Evolutionary conservation across 345 rosid species (phyloP).

Genomic region (Laguncularia racemosa): DNA sequence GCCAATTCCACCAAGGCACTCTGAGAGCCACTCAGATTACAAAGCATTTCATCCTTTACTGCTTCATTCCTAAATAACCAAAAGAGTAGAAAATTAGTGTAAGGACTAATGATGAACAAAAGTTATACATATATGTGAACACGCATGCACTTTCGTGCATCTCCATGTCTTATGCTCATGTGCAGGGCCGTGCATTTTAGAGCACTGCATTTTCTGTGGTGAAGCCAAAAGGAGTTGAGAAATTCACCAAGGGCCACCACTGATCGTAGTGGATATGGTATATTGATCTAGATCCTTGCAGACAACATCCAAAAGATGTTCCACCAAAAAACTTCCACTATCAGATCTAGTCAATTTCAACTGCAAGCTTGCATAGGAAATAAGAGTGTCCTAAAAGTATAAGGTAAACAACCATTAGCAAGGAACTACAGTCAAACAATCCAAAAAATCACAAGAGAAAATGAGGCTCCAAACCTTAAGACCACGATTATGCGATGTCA

Average conservation of each 20-base stretch:
- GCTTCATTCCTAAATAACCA: conserved; percentile 51
- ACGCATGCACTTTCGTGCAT: no score
- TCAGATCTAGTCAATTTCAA: conserved; percentile 51
- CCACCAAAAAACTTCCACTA: conserved; percentile 54
- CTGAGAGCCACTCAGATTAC: conserved; percentile 53
- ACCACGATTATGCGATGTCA: conserved; percentile 61
- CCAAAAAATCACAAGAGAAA: conserved; percentile 8
- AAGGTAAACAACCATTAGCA: conserved; percentile 6
- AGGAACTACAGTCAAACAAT: neutral
- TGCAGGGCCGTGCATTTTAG: no score
- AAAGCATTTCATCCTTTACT: conserved; percentile 67
- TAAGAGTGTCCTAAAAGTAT: conserved; percentile 59
- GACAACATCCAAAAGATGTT: conserved; percentile 70
- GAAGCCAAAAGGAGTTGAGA: conserved; percentile 1
- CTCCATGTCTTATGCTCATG: no score
- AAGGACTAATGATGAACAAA: neutral
- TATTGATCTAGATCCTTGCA: conserved; percentile 82
- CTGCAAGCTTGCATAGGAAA: conserved; percentile 65
- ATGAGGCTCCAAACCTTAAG: conserved; percentile 46
- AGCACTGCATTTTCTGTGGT: conserved; percentile 7
- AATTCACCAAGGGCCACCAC: conserved; percentile 43
- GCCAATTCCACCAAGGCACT: conserved; percentile 72
- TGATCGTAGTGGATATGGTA: conserved; percentile 30
- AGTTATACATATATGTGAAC: neutral
- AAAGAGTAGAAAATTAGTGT: neutral